phyloP scores from a whole-genome alignment of 2,329 filamentous ascomycete species.

The Aspergillus jensenii region DNA sequence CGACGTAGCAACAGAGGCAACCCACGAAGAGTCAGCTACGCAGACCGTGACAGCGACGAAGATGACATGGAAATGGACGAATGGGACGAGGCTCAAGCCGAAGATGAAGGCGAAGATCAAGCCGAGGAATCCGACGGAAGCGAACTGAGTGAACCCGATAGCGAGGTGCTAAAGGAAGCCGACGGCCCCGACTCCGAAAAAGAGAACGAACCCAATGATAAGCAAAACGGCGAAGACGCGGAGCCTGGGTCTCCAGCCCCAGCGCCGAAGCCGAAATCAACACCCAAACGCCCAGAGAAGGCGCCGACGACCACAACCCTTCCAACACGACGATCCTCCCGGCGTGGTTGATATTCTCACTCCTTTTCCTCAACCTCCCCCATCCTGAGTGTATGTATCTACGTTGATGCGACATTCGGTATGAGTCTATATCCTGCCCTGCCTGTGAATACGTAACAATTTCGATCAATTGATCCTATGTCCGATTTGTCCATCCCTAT shows the following conservation, averaged over 20 bases:
- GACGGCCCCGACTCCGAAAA: constrained; percentile 12
- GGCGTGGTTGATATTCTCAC: constrained; percentile 13
- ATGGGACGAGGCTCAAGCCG: constrained; percentile 30
- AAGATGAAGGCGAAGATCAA: constrained; percentile 30
- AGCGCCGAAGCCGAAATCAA: constrained; percentile 9
- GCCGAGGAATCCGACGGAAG: constrained; percentile 19
- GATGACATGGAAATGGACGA: constrained; percentile 45
- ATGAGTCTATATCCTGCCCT: background rate
- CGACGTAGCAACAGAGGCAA: constrained; percentile 42
- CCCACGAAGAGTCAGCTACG: constrained; percentile 42
- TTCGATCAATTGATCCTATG: background rate
- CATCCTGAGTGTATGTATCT: background rate
- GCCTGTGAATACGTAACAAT: background rate
- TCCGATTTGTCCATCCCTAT: constrained; percentile 7
- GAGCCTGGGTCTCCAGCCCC: constrained; percentile 9
- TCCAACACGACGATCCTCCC: constrained; percentile 22
- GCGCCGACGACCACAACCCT: constrained; percentile 11
- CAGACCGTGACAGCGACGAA: constrained; percentile 46
- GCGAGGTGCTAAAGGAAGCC: constrained; percentile 19
- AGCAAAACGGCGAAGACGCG: constrained; percentile 18
- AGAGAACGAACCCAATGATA: constrained; percentile 23
- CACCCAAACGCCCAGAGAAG: constrained; percentile 14
- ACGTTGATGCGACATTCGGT: background rate
- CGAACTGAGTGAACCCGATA: constrained; percentile 21
- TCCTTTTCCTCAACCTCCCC: background rate